phyloP scores from a whole-genome alignment of 1,284 basidiomycete genomes.

The Pisolithus thermaeus region DNA sequence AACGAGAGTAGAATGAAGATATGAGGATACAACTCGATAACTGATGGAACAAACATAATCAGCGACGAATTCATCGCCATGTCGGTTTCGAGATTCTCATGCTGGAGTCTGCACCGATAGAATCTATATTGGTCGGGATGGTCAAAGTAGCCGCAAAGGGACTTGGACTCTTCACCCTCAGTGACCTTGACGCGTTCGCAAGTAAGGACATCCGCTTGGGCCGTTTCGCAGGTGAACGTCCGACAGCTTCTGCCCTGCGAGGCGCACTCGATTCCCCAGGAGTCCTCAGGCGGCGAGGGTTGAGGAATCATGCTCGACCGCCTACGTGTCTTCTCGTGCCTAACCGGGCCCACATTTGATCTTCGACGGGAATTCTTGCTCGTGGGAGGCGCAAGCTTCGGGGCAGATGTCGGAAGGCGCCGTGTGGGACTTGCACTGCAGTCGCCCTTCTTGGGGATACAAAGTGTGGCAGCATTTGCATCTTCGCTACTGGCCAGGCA shows the following conservation, averaged over 20 bases:
- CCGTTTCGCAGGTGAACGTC: slow-evolving; percentile 58
- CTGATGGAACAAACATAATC: slow-evolving; percentile 7
- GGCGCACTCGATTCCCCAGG: slow-evolving; percentile 29
- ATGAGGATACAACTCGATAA: slow-evolving; percentile 17
- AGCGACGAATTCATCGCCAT: slow-evolving; percentile 21
- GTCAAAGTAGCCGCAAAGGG: slow-evolving; percentile 14
- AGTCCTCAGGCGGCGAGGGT: slow-evolving; percentile 39
- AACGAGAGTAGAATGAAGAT: slow-evolving; percentile 7
- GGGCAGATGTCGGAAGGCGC: slow-evolving; percentile 42
- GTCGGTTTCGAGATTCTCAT: slow-evolving; percentile 19
- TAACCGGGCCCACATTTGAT: slow-evolving; percentile 67
- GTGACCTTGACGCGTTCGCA: slow-evolving; percentile 24
- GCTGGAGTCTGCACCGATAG: slow-evolving; percentile 22
- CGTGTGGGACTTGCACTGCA: slow-evolving; percentile 40
- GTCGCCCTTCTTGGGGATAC: slow-evolving; percentile 34
- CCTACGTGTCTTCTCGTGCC: slow-evolving; percentile 62
- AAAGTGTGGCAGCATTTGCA: slow-evolving; percentile 7
- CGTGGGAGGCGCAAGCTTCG: slow-evolving; percentile 34
- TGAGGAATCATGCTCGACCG: slow-evolving; percentile 75
- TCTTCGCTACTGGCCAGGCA: slow-evolving; percentile 20
- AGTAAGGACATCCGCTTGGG: slow-evolving; percentile 57
- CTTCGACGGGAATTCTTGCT: slow-evolving; percentile 46
- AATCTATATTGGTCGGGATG: slow-evolving; percentile 18
- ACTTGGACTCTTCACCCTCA: slow-evolving; percentile 24
- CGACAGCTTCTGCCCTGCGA: slow-evolving; percentile 36